A percentile compares a stretch with the other conserved stretches of the same genome.
These are phyloP conservation scores for Neltuma alba DNA, from an alignment of 306 rosid species.

Conservation along the genomic window DNA sequence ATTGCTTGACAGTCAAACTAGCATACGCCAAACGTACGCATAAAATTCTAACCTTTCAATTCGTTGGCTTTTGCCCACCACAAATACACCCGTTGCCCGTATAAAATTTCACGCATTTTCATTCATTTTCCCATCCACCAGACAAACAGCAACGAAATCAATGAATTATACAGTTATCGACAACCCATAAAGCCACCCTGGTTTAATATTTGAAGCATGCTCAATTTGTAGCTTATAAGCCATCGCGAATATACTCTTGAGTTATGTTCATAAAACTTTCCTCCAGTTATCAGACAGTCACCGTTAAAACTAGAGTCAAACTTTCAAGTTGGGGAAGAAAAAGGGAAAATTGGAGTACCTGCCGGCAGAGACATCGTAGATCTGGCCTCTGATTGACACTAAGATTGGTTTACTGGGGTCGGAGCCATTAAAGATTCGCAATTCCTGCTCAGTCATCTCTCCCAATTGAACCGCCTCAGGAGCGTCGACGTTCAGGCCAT, in stretches of 20 bases:
- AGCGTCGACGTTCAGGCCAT: not conserved
- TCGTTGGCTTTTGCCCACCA: not conserved
- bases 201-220: not conserved
- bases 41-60: not conserved
- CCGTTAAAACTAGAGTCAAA: not conserved
- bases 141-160: not conserved
- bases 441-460: conserved; percentile 58
- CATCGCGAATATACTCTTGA: too few species aligned
- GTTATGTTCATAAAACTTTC: not conserved
- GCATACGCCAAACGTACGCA: not conserved
- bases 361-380: conserved; percentile 76
- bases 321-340: not conserved
- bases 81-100: not conserved
- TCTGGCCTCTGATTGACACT: conserved; percentile 68
- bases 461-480: conserved; percentile 55
- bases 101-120: not conserved
- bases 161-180: not conserved
- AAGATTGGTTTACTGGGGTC: conserved; percentile 71
- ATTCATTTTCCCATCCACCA: conserved; percentile 2
- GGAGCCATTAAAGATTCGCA: conserved; percentile 64
- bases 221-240: not conserved
- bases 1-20: not conserved
- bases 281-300: not conserved
- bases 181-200: not conserved
- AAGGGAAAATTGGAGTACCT: conserved; percentile 41